A percentile compares a stretch with the other conserved stretches of the same genome.
Conservation (phyloP, 140 eudicot genomes). For the Flaveria floridana region DNA sequence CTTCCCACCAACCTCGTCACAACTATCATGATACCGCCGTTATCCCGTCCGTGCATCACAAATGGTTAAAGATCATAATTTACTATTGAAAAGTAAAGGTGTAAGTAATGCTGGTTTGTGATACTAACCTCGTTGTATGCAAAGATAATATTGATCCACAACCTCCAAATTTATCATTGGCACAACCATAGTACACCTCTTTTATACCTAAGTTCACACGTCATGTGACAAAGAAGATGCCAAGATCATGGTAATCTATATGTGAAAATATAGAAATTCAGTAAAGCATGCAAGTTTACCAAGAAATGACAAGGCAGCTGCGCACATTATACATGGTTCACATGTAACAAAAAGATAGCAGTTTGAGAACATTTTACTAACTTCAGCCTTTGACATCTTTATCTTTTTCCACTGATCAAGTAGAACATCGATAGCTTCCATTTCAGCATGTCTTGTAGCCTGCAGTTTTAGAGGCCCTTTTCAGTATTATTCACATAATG, state of each 20-base stretch:
- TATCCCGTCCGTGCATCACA: neutral
- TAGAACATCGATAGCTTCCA: constrained; percentile 75
- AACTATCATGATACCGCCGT: constrained; percentile 27
- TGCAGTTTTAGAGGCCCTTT: constrained; percentile 27
- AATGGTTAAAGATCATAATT: neutral
- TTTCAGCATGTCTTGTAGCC: constrained; percentile 97
- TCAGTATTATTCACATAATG: constrained; percentile 6
- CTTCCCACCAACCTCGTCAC: constrained; percentile 30
- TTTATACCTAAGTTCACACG: constrained; percentile 52
- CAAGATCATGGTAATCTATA: neutral
- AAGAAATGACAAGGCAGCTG: constrained; percentile 73
- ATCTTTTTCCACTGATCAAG: constrained; percentile 63
- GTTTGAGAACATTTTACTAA: constrained; percentile 57
- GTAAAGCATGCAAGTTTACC: constrained; percentile 34
- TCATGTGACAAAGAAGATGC: neutral
- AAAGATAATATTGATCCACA: constrained; percentile 86
- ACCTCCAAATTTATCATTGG: constrained; percentile 93
- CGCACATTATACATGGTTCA: constrained; percentile 99
- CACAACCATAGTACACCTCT: constrained; percentile 89
- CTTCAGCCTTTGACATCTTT: constrained; percentile 53
- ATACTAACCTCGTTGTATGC: constrained; percentile 50
- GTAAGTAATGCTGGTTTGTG: constrained; percentile 10
- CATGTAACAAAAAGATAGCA: constrained; percentile 87
- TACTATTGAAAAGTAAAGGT: neutral
- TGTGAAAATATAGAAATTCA: neutral